Base-by-base conservation (phyloP, 192 early-diverging fungal genomes). In the Coemansia sp. region DNA sequence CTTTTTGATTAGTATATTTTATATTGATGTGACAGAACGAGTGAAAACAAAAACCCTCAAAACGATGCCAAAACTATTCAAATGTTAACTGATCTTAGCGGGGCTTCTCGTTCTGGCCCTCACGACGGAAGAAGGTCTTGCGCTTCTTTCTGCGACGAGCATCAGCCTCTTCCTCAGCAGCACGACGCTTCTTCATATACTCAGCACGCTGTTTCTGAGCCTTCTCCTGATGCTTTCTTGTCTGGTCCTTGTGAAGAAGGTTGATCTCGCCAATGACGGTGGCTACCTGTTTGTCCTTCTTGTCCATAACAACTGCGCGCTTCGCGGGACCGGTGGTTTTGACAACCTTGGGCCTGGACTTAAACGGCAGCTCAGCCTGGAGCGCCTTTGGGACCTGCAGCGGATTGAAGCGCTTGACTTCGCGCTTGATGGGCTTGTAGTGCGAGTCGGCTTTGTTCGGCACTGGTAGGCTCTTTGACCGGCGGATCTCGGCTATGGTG, bases 251-350 rank as follows among this genome's bases (percentile, higher is more conserved):
- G 71, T 75, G 48, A 32, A 79, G 74, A 49, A 79, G 49, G 66
- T 93, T 89, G 67, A 99, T 87, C 73, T 92, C 88, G 67, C 92
- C 90, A 74, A 99, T 88, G 42, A 99, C 68, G 12, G 84, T 86
- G 37, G 88, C 87, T 43, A 97, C 89, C 81, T 92, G 91, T 85
- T 91, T 91, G 76, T 98, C 96, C 69, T 94, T 88, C 38, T 94
- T 89, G 74, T 98, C 94, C 69, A 95, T 64, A 41, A 98, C 89
- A 23, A 98, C 93, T 0, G 94, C 96, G 21, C 94, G 90, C 59
- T 67, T 63, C 26, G 49, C n/a, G 10, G 54, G 63, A 12, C 63
- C 65, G 6, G 67, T 48, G 32, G 76, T 72, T 54, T 69, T 67
- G 45, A 81, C 49, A 11, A 71, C 39, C 86, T 98, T 98, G 64